These are phyloP conservation scores for Euphorbia peplus DNA, from an alignment of 345 rosid genomes.

Conservation along the genomic window DNA sequence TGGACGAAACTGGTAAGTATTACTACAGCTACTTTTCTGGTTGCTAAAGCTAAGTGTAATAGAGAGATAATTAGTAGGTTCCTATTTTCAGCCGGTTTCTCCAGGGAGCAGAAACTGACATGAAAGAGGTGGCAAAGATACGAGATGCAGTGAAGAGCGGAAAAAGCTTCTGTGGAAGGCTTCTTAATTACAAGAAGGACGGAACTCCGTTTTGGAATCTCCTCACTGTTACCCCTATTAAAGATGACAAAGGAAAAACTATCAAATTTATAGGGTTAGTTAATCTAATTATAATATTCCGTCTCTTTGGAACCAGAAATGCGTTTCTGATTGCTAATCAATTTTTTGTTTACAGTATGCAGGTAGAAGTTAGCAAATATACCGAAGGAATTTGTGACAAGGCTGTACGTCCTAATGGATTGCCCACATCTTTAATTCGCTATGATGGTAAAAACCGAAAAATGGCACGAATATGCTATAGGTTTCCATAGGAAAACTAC, in stretches of 20 bases:
- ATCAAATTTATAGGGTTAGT: conserved; percentile 84
- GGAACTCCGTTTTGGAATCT: conserved; percentile 98
- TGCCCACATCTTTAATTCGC: conserved; percentile 75
- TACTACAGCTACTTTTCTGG: not conserved
- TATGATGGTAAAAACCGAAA: conserved; percentile 61
- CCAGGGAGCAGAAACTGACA: conserved; percentile 87
- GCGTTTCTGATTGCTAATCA: not conserved
- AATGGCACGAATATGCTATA: not conserved
- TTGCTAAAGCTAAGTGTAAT: not conserved
- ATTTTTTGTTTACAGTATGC: conserved; percentile 58
- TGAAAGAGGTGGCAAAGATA: conserved; percentile 67
- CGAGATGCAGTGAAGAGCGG: conserved; percentile 71
- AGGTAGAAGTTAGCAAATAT: conserved; percentile 95
- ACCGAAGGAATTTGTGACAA: conserved; percentile 81
- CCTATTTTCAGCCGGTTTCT: conserved; percentile 78
- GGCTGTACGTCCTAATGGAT: conserved; percentile 82
- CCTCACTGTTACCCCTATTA: conserved; percentile 87
- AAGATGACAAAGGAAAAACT: conserved; percentile 69
- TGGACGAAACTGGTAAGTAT: conserved; percentile 82
- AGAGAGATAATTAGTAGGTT: conserved; percentile 2
- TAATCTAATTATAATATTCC: not conserved
- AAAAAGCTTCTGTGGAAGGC: conserved; percentile 79
- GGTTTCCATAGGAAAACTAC: not conserved
- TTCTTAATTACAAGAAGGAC: conserved; percentile 89
- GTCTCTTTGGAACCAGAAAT: not conserved